phyloP scores from a whole-genome alignment of 139 green algal species.

The Micractinium sp. region DNA sequence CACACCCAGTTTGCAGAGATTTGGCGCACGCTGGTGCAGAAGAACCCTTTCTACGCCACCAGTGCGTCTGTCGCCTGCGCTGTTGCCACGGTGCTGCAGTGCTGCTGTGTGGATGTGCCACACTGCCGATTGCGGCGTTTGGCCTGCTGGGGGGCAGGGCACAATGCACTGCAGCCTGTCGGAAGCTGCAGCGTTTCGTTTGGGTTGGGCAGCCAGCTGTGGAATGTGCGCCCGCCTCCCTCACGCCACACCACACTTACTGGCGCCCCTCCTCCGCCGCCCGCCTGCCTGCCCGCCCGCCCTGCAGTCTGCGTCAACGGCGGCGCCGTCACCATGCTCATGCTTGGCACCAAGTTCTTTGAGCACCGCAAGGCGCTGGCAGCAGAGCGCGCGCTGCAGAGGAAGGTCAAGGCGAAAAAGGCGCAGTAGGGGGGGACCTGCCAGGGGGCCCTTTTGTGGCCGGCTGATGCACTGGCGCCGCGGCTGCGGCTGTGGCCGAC shows the following conservation, averaged over 20 bases:
- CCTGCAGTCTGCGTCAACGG: slow-evolving; percentile 34
- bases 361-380: slow-evolving; percentile 24
- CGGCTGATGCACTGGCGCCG: too few species aligned
- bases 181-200: too few species aligned
- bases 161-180: too few species aligned
- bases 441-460: too few species aligned
- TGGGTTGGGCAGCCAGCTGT: too few species aligned
- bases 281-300: not conserved
- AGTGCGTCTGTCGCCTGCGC: not conserved
- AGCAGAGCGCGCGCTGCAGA: slow-evolving; percentile 17
- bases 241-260: too few species aligned
- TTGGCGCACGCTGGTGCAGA: slow-evolving; percentile 13
- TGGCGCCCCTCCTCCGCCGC: too few species aligned
- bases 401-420: slow-evolving; percentile 1
- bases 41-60: slow-evolving; percentile 33
- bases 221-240: too few species aligned
- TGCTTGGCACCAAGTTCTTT: slow-evolving; percentile 9
- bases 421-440: not conserved
- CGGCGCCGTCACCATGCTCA: not conserved
- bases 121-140: not conserved
- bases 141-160: not conserved
- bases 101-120: too few species aligned
- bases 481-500: too few species aligned
- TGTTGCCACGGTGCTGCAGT: not conserved
- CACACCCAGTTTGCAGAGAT: slow-evolving; percentile 7